Base-by-base conservation (phyloP, 495 filamentous ascomycete species). In the Tuber indicum region DNA sequence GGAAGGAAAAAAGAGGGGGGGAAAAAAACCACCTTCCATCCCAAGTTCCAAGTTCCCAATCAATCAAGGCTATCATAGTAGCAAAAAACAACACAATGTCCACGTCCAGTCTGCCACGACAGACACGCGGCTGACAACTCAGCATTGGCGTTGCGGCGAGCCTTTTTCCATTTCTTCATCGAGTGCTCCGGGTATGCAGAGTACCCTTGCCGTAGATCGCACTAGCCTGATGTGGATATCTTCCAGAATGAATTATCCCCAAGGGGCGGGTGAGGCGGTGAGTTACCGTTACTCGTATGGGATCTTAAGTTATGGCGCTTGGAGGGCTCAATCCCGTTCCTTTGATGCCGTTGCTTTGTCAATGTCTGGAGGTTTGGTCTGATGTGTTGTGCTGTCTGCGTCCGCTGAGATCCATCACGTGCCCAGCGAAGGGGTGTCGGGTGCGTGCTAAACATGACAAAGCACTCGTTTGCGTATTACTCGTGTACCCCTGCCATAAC, bases 111-210 rank as follows among this genome's bases (percentile, higher is more conserved):
- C 58, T 66, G 58, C 58, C 58, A 66, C 58, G 58, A 66, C 58
- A 66, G 58, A 32, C 58, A 26, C n/a, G 26, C 58, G 14, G 26
- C 26, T 66, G 58, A 66, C 58, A 66, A 66, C 58, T 66, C 58
- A 66, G 58, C 58, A 66, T 32, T 17, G 58, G 58, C 3, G n/a
- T 12, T n/a, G 58, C n/a, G n/a, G 58, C 58, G 26, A 66, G 58
- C 58, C n/a, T 66, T 66, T 66, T 66, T 66, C 58, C 58, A n/a
- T 66, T 32, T 66, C n/a, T 66, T 66, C n/a, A 16, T 62, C 52
- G n/a, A 62, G 32, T 3, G 14, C n/a, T n/a, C 49, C 58, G 58
- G 58, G 26, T 66, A 66, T 66, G 58, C 58, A 66, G 23, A 32
- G 26, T 66, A 66, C 26, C 58, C 58, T 32, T 66, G 58, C 26